Percentiles rank a stretch among this genome's conserved stretches.
Evolutionary conservation across 2,329 filamentous ascomycete species (phyloP).

Genomic region (Cladosporium sp.): DNA sequence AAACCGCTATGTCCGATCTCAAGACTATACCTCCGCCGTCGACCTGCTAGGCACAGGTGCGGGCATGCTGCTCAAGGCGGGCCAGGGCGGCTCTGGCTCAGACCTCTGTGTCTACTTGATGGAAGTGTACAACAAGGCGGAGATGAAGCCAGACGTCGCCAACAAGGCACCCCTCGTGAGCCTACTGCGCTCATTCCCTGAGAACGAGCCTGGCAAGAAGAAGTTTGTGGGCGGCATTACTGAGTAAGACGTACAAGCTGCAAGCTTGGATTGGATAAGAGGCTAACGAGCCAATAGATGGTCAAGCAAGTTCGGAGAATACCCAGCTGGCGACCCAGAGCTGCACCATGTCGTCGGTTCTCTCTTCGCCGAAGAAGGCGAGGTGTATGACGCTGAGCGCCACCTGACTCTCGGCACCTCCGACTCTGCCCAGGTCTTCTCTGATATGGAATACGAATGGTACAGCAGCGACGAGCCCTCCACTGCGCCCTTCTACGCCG

Average conservation of each 20-base stretch:
- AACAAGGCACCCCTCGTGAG: constrained; percentile 74
- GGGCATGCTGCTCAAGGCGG: constrained; percentile 80
- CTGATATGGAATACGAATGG: constrained; percentile 87
- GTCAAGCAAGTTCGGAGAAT: constrained; percentile 82
- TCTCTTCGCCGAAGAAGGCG: constrained; percentile 88
- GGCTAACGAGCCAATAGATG: constrained; percentile 54
- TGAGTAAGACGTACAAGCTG: constrained; percentile 48
- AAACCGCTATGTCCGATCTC: constrained; percentile 85
- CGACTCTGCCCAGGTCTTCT: constrained; percentile 79
- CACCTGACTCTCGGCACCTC: constrained; percentile 87
- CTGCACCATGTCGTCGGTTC: constrained; percentile 88
- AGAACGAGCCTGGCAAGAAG: constrained; percentile 86
- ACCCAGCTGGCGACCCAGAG: constrained; percentile 89
- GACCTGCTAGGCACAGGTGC: constrained; percentile 85
- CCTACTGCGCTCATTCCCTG: constrained; percentile 75
- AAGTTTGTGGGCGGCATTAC: constrained; percentile 87
- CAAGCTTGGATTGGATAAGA: background rate
- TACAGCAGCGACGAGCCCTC: constrained; percentile 87
- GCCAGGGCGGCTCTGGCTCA: constrained; percentile 90
- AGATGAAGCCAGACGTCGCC: constrained; percentile 71
- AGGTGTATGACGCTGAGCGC: constrained; percentile 88
- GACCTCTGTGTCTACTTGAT: constrained; percentile 85
- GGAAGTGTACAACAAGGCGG: constrained; percentile 87
- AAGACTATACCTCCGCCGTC: constrained; percentile 80
- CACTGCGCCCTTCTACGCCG: constrained; percentile 81